Conservation (phyloP, 2,329 filamentous ascomycete species). For the Hypoxylon sp. region DNA sequence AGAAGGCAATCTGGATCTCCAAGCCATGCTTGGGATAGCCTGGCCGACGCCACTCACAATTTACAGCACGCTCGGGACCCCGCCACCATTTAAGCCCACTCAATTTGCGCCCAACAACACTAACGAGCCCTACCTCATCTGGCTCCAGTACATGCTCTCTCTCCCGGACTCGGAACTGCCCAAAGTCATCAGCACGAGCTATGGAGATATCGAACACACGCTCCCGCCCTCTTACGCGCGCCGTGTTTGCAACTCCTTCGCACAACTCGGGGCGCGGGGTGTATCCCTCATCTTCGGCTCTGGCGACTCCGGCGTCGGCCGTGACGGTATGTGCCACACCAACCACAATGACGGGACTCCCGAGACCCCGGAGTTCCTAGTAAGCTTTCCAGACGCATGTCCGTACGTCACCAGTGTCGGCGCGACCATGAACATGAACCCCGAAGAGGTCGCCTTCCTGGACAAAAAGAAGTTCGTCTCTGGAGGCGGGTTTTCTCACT, state of each 20-base stretch:
- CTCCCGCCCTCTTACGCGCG: constrained; percentile 68
- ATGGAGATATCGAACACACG: constrained; percentile 70
- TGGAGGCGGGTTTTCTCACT: constrained; percentile 63
- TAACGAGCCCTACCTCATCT: constrained; percentile 74
- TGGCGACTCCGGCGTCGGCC: constrained; percentile 67
- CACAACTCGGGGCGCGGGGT: constrained; percentile 72
- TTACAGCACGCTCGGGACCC: constrained; percentile 37
- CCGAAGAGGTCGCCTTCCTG: neutral
- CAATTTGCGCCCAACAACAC: constrained; percentile 56
- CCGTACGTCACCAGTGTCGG: constrained; percentile 78
- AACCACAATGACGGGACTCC: constrained; percentile 65
- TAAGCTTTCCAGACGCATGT: constrained; percentile 75
- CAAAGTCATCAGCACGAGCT: constrained; percentile 70
- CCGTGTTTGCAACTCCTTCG: constrained; percentile 68
- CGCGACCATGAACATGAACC: constrained; percentile 58
- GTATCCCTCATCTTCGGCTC: constrained; percentile 67
- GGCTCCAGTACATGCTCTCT: constrained; percentile 68
- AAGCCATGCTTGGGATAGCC: constrained; percentile 35
- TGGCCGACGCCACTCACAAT: constrained; percentile 27
- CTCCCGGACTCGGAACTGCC: constrained; percentile 61
- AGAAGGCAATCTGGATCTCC: constrained; percentile 39
- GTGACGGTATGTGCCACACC: constrained; percentile 60
- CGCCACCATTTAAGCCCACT: constrained; percentile 38
- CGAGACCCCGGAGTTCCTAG: constrained; percentile 67
- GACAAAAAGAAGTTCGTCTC: neutral